Evolutionary conservation across 345 rosid genomes (phyloP).

Genomic region (Kandelia obovata): DNA sequence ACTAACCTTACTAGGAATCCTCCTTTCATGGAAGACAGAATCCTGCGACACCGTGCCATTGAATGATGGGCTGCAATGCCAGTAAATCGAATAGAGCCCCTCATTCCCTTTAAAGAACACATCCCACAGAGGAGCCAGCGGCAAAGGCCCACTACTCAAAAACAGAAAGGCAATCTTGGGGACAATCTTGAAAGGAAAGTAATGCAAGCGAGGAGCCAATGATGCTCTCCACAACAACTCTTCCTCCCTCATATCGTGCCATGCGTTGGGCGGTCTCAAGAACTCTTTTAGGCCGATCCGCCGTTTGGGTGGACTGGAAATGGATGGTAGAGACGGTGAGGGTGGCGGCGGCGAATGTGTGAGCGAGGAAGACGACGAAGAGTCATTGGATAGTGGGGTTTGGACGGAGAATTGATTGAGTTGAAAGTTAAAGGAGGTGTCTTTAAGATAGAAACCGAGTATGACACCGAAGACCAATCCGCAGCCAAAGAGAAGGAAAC

Average conservation of each 20-base stretch:
- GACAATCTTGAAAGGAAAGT: constrained; percentile 1
- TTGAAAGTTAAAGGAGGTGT: constrained; percentile 35
- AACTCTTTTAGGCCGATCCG: constrained; percentile 5
- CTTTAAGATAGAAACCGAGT: constrained; percentile 42
- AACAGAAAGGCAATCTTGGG: constrained; percentile 27
- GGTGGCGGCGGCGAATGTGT: not conserved
- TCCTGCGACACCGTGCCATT: constrained; percentile 8
- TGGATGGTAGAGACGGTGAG: not conserved
- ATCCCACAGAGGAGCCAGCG: constrained; percentile 25
- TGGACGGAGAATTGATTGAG: constrained; percentile 21
- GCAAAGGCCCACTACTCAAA: constrained; percentile 9
- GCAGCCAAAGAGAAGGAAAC: constrained; percentile 42
- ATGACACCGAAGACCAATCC: constrained; percentile 58
- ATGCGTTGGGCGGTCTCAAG: constrained; percentile 2
- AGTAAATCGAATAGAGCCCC: constrained; percentile 17
- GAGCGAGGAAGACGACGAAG: not conserved
- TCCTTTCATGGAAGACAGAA: constrained; percentile 19
- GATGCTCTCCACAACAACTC: constrained; percentile 29
- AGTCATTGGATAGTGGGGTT: not conserved
- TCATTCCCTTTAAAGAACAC: constrained; percentile 24
- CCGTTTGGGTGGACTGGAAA: not conserved
- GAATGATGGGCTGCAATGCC: constrained; percentile 15
- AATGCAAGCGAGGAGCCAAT: constrained; percentile 10
- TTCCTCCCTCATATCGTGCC: constrained; percentile 19
- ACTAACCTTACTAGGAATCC: constrained; percentile 28